Conservation (phyloP, 225 moss, liverwort and hornwort genomes). For the Pseudoscleropodium purum region DNA sequence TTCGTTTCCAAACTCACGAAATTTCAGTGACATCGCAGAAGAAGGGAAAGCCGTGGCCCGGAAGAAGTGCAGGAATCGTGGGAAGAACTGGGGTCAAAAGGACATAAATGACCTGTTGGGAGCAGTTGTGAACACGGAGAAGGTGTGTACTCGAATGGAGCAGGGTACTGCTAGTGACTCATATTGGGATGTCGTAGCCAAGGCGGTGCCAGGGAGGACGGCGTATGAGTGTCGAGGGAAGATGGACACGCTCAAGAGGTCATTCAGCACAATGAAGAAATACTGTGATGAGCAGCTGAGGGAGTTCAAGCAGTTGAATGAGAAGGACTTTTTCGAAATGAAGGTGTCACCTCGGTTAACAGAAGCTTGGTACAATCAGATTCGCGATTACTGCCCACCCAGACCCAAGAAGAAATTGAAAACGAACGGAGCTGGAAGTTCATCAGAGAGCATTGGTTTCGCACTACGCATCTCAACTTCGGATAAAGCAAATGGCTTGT, state of each 20-base stretch:
- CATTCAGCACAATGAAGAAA: accelerated
- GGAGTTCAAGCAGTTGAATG: neutral
- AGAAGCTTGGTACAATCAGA: neutral
- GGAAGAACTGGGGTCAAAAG: neutral
- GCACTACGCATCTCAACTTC: neutral
- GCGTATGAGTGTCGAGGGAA: neutral
- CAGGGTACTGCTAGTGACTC: neutral
- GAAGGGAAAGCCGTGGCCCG: neutral
- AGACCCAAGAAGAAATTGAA: neutral
- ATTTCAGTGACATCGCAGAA: too few species aligned
- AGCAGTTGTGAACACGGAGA: neutral
- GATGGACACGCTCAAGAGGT: neutral
- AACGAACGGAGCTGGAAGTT: neutral
- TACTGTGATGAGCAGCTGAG: neutral
- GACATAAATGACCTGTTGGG: neutral
- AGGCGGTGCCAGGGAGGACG: neutral
- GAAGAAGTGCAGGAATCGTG: neutral
- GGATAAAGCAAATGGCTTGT: neutral
- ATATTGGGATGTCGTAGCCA: neutral
- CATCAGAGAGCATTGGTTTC: neutral
- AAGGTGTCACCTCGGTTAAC: neutral
- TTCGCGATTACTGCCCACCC: neutral
- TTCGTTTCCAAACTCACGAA: too few species aligned
- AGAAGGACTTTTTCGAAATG: neutral
- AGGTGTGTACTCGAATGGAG: neutral